Evolutionary conservation across 257 asterid genomes (phyloP).

Genomic region (Capsicum baccatum): DNA sequence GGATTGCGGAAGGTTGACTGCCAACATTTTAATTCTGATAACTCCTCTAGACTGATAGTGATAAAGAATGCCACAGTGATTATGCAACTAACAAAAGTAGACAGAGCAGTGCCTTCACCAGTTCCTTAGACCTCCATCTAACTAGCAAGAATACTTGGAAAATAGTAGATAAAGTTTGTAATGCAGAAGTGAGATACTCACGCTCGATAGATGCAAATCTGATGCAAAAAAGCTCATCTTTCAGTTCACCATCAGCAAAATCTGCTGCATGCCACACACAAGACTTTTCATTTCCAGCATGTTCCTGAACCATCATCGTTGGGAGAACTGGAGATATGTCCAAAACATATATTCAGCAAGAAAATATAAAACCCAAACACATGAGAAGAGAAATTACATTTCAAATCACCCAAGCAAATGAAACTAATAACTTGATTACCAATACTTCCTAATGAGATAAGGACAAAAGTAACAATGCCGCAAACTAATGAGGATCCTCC

Average conservation of each 20-base stretch:
- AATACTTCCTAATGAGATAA: not conserved
- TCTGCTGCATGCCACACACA: conserved; percentile 62
- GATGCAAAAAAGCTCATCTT: conserved; percentile 53
- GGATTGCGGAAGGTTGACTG: not conserved
- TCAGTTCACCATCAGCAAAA: conserved; percentile 58
- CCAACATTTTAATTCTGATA: not conserved
- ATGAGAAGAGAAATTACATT: not conserved
- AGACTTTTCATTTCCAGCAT: conserved; percentile 54
- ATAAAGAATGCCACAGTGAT: not conserved
- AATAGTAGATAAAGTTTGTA: not conserved
- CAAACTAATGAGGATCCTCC: not conserved
- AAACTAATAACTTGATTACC: not conserved
- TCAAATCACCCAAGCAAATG: not conserved
- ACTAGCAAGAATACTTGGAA: not conserved
- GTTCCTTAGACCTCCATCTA: conserved; percentile 1
- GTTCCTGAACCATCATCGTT: conserved; percentile 53
- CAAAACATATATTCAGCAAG: conserved; percentile 21
- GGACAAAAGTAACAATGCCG: not conserved
- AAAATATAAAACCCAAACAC: not conserved
- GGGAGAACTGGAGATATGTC: conserved; percentile 39
- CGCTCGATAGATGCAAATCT: conserved; percentile 56
- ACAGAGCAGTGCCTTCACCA: not conserved
- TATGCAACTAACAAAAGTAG: not conserved
- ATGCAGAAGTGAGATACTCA: conserved; percentile 31
- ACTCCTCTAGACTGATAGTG: conserved; percentile 10